A percentile compares a stretch with the other conserved stretches of the same genome.
Evolutionary conservation across 225 moss, liverwort and hornwort species (phyloP).

Genomic region (Takakia lepidozioides): DNA sequence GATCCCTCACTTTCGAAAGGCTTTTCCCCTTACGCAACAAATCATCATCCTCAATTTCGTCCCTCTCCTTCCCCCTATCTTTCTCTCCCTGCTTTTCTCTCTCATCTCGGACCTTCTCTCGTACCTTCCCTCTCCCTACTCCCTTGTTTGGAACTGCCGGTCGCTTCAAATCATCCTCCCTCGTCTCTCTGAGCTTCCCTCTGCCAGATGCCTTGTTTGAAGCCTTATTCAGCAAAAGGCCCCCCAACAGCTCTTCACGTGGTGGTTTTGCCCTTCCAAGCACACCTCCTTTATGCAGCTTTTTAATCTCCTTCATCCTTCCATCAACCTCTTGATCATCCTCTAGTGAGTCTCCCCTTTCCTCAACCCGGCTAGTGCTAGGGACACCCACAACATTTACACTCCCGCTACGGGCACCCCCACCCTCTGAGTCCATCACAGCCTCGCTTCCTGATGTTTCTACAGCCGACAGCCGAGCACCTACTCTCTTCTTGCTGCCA

Average conservation of each 20-base stretch:
- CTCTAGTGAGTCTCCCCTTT: constrained; percentile 11
- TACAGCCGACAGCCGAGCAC: constrained; percentile 18
- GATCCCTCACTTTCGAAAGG: constrained; percentile 27
- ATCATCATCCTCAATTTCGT: constrained; percentile 18
- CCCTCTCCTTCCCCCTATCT: constrained; percentile 14
- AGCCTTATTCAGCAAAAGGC: constrained; percentile 16
- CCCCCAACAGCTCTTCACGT: constrained; percentile 27
- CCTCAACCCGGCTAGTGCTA: constrained; percentile 26
- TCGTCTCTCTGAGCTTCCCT: constrained; percentile 19
- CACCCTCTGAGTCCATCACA: constrained; percentile 13
- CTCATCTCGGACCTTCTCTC: constrained; percentile 12
- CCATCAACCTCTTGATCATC: constrained; percentile 27
- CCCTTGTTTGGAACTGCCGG: constrained; percentile 5
- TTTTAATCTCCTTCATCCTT: constrained; percentile 20
- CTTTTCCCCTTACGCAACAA: constrained; percentile 29
- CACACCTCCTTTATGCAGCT: constrained; percentile 16
- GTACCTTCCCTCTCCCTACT: constrained; percentile 9
- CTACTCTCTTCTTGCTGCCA: constrained; percentile 16
- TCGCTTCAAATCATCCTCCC: constrained; percentile 13
- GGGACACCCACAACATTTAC: constrained; percentile 16
- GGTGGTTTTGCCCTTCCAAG: constrained; percentile 12
- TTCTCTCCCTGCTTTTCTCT: constrained; percentile 13
- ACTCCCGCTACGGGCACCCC: constrained; percentile 18
- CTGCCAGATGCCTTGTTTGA: constrained; percentile 14
- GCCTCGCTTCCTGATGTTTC: constrained; percentile 18